phyloP scores from a whole-genome alignment of 2,329 filamentous ascomycete genomes.

The Fusarium sp. region DNA sequence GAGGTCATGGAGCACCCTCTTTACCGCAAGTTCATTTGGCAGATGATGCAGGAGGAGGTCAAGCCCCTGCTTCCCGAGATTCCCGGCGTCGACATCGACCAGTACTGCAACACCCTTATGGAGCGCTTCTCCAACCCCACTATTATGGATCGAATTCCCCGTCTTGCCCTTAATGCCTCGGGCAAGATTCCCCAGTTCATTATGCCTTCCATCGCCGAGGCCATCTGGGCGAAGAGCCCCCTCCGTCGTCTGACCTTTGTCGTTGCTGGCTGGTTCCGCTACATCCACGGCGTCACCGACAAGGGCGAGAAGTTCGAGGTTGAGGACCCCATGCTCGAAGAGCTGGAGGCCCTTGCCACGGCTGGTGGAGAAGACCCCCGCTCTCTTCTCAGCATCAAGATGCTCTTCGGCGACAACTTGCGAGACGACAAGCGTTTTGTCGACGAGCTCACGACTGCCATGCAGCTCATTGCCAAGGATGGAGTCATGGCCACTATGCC shows the following conservation, averaged over 20 bases:
- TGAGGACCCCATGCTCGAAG: constrained; percentile 62
- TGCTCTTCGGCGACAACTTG: constrained; percentile 64
- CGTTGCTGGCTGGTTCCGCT: constrained; percentile 63
- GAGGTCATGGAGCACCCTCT: constrained; percentile 63
- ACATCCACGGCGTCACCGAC: constrained; percentile 63
- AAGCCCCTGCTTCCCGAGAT: constrained; percentile 65
- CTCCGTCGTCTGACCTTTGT: constrained; percentile 62
- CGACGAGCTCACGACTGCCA: constrained; percentile 58
- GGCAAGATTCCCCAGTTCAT: constrained; percentile 67
- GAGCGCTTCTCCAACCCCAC: constrained; percentile 68
- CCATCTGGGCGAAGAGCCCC: constrained; percentile 59
- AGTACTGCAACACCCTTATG: constrained; percentile 65
- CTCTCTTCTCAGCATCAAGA: constrained; percentile 59
- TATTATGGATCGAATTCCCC: constrained; percentile 66
- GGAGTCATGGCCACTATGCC: constrained; percentile 62
- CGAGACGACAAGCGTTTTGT: constrained; percentile 61
- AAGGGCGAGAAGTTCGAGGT: constrained; percentile 55
- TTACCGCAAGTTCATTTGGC: constrained; percentile 61
- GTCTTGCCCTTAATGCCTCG: constrained; percentile 63
- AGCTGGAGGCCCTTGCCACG: constrained; percentile 59
- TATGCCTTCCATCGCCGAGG: constrained; percentile 61
- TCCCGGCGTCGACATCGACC: constrained; percentile 61
- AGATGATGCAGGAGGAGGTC: constrained; percentile 68
- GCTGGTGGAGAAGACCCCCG: constrained; percentile 56
- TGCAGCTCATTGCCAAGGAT: constrained; percentile 60